Conservation (phyloP, 176 grass and related monocot species). For the Cymbopogon citratus region DNA sequence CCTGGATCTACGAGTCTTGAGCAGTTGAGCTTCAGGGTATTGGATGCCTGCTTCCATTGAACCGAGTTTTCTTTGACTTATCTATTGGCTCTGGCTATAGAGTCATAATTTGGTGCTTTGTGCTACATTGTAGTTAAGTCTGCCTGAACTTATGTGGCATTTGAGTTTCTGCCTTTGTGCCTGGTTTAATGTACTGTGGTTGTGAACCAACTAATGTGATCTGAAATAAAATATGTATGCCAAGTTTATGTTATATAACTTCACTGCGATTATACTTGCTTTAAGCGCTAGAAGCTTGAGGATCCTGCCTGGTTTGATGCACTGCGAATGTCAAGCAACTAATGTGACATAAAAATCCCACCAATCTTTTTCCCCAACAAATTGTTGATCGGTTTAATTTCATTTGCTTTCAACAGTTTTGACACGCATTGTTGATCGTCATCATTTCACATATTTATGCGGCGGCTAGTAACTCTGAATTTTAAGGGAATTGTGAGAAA, state of each 20-base stretch:
- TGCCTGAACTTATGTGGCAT: conserved; percentile 26
- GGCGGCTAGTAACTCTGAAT: background rate
- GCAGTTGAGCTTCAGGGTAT: background rate
- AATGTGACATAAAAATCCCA: too few relatives aligned
- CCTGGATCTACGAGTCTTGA: conserved; percentile 67
- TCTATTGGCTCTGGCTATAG: conserved; percentile 13
- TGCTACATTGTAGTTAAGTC: conserved; percentile 11
- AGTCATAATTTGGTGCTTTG: background rate
- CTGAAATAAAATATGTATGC: background rate
- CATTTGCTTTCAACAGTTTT: too few relatives aligned
- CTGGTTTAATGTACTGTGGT: conserved; percentile 9
- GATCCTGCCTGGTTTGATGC: background rate
- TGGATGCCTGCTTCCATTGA: conserved; percentile 1
- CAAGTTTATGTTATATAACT: background rate
- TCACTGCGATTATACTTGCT: background rate
- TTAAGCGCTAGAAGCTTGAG: background rate
- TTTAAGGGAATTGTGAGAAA: background rate
- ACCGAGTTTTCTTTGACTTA: conserved; percentile 8
- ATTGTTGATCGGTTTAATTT: too few relatives aligned
- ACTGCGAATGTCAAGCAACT: too few relatives aligned
- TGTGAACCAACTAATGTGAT: background rate
- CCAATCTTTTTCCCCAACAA: background rate
- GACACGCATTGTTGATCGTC: too few relatives aligned
- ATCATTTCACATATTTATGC: background rate
- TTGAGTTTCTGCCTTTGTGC: background rate